These are phyloP conservation scores for Tulasnella calospora DNA, from an alignment of 768 basidiomycete species.

Conservation along the genomic window DNA sequence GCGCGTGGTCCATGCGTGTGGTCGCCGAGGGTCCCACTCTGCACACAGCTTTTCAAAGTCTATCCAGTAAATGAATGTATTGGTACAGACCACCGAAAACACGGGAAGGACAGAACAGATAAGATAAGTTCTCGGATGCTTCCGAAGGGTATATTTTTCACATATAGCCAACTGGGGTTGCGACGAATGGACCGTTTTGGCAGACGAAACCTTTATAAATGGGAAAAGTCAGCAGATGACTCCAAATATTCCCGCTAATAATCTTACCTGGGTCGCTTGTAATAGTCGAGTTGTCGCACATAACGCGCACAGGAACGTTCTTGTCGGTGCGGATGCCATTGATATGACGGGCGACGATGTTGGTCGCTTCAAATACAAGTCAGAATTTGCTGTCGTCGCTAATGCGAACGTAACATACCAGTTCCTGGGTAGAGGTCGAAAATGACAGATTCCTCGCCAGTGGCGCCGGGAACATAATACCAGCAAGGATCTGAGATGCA, in stretches of 20 bases:
- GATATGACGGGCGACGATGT: constrained; percentile 49
- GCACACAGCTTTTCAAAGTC: background rate
- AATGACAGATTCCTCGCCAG: constrained; percentile 52
- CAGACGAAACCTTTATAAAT: constrained; percentile 51
- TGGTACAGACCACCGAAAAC: background rate
- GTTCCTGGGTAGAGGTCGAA: constrained; percentile 57
- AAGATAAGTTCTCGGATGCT: background rate
- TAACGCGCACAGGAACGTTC: constrained; percentile 43
- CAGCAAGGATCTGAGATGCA: constrained; percentile 60
- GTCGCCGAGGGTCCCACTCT: background rate
- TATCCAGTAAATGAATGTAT: background rate
- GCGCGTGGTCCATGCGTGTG: background rate
- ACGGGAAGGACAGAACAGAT: background rate
- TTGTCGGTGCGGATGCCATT: constrained; percentile 45
- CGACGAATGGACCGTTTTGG: constrained; percentile 45
- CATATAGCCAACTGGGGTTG: constrained; percentile 37
- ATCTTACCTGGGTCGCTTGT: background rate
- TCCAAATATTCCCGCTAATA: background rate
- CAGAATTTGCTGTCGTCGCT: background rate
- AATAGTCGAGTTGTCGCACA: constrained; percentile 50
- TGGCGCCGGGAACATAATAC: constrained; percentile 44
- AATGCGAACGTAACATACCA: constrained; percentile 34
- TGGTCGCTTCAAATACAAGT: constrained; percentile 38
- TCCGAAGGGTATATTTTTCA: background rate
- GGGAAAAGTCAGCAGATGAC: constrained; percentile 28